Percentiles rank a stretch among this genome's conserved stretches.
Evolutionary conservation across 768 basidiomycete species (phyloP).

Genomic region (Kwoniella sp.): DNA sequence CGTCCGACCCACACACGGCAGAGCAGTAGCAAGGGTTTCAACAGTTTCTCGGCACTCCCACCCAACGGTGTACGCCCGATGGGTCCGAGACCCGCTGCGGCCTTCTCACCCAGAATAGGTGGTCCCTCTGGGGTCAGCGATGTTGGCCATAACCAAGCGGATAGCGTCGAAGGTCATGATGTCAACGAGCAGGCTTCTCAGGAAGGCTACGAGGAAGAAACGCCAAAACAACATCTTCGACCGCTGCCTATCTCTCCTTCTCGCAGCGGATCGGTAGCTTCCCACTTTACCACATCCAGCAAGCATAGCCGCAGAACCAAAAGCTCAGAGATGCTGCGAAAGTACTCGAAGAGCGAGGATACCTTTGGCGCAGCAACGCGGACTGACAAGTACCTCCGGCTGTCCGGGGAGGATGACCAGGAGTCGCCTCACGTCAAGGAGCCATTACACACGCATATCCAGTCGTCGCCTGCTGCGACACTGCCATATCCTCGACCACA

Average conservation of each 20-base stretch:
- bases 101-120: conserved; percentile 1
- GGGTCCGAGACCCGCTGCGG: conserved; percentile 12
- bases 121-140: background rate
- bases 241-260: conserved; percentile 11
- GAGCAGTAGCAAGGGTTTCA: conserved; percentile 18
- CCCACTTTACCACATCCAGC: conserved; percentile 20
- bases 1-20: conserved; percentile 32
- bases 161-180: background rate
- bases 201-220: conserved; percentile 3
- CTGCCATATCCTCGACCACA: conserved; percentile 5
- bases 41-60: conserved; percentile 26
- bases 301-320: conserved; percentile 2
- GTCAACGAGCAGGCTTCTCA: background rate
- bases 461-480: background rate
- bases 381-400: conserved; percentile 18
- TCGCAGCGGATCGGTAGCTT: conserved; percentile 19
- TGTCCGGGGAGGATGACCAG: conserved; percentile 28
- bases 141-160: background rate
- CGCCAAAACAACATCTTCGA: conserved; percentile 11
- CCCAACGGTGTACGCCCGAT: conserved; percentile 15
- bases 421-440: background rate
- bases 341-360: conserved; percentile 21
- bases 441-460: conserved; percentile 7
- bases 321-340: conserved; percentile 24
- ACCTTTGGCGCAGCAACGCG: conserved; percentile 23